Conservation (phyloP, 1,284 basidiomycete genomes). For the Hypsizygus ulmarius region DNA sequence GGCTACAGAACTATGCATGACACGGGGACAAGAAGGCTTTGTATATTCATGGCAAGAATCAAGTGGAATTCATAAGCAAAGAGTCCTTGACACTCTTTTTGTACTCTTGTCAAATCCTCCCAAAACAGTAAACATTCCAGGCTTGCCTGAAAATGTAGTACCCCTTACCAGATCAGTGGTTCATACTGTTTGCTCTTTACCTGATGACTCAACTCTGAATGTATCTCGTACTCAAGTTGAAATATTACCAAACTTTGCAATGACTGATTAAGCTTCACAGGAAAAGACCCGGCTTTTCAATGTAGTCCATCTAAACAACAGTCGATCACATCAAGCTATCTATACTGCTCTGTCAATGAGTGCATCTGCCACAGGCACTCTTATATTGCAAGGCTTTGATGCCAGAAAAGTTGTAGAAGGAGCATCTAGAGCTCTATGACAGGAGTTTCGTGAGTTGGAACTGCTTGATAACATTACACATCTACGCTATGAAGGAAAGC, state of each 20-base stretch:
- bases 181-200: constrained; percentile 22
- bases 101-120: constrained; percentile 29
- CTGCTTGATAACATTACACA: constrained; percentile 32
- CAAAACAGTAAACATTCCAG: constrained; percentile 26
- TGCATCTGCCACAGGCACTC: constrained; percentile 15
- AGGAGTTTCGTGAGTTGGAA: constrained; percentile 32
- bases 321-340: constrained; percentile 26
- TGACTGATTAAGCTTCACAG: constrained; percentile 38
- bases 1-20: constrained; percentile 31
- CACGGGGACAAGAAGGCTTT: constrained; percentile 32
- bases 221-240: constrained; percentile 31
- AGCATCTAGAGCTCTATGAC: constrained; percentile 17
- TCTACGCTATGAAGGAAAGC: constrained; percentile 19
- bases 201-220: constrained; percentile 23
- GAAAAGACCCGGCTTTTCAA: constrained; percentile 17
- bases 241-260: constrained; percentile 26
- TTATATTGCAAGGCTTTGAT: constrained; percentile 12
- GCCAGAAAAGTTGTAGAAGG: constrained; percentile 11
- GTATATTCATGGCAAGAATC: constrained; percentile 24
- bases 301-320: constrained; percentile 30
- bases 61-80: constrained; percentile 13
- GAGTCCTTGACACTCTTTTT: constrained; percentile 34
- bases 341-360: constrained; percentile 19
- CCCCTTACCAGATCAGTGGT: constrained; percentile 25
- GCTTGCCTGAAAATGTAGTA: constrained; percentile 39